Percentiles rank a stretch among this genome's conserved stretches.
Conservation (phyloP, 805 yeast species). For the Yamadazyma ubonensis region DNA sequence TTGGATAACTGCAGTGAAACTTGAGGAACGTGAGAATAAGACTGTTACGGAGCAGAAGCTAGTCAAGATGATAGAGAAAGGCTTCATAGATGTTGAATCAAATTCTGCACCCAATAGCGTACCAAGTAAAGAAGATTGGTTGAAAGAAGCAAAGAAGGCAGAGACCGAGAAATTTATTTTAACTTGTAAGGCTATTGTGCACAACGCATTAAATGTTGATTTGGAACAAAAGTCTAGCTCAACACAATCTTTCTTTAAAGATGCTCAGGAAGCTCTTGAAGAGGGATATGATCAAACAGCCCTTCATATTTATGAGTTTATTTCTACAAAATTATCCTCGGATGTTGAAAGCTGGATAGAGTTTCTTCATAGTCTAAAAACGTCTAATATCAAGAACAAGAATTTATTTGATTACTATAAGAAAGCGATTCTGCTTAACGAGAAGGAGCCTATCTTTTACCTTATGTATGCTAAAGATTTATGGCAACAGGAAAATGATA, state of each 20-base stretch:
- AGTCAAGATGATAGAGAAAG: constrained; percentile 48
- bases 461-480: constrained; percentile 73
- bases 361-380: constrained; percentile 36
- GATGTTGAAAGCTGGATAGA: constrained; percentile 48
- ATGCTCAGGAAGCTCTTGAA: constrained; percentile 10
- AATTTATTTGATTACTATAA: constrained; percentile 44
- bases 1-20: constrained; percentile 68
- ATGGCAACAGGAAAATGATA: constrained; percentile 50
- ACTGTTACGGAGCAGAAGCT: constrained; percentile 45
- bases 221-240: constrained; percentile 1
- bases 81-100: constrained; percentile 40
- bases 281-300: constrained; percentile 43
- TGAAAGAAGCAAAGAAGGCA: constrained; percentile 52
- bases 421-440: constrained; percentile 50
- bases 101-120: neutral
- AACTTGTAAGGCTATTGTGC: constrained; percentile 55
- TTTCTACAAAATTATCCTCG: constrained; percentile 48
- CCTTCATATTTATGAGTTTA: constrained; percentile 46
- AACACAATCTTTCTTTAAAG: constrained; percentile 11
- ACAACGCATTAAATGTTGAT: neutral
- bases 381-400: constrained; percentile 9
- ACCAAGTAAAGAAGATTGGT: constrained; percentile 46
- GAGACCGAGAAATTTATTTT: constrained; percentile 45
- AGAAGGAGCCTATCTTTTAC: constrained; percentile 50
- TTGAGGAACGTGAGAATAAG: constrained; percentile 58